Evolutionary conservation across 768 basidiomycete genomes (phyloP).

Genomic region (Russula foetens): DNA sequence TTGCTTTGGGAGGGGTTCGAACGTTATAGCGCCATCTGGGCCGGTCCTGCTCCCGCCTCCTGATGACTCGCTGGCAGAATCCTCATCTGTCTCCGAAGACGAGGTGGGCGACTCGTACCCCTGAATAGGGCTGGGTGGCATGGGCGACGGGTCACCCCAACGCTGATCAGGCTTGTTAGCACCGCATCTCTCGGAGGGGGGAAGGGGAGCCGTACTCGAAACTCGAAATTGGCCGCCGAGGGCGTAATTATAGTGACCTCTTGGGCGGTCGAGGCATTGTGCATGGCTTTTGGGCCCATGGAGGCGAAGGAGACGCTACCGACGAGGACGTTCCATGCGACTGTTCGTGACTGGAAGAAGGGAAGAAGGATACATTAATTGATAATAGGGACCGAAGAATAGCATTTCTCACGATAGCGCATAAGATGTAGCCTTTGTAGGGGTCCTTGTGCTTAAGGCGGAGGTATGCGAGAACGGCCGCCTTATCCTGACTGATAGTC

Average conservation of each 20-base stretch:
- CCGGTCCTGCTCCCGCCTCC: constrained; percentile 10
- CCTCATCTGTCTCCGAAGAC: constrained; percentile 4
- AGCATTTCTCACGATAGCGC: constrained; percentile 51
- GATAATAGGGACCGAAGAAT: neutral
- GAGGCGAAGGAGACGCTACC: constrained; percentile 75
- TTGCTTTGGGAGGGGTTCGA: constrained; percentile 57
- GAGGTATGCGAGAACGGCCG: constrained; percentile 69
- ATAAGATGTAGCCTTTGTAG: constrained; percentile 65
- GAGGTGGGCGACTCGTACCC: constrained; percentile 4
- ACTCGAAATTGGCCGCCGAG: constrained; percentile 31
- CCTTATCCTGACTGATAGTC: constrained; percentile 71
- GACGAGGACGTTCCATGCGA: constrained; percentile 64
- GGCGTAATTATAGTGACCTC: constrained; percentile 72
- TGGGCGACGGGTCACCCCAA: constrained; percentile 62
- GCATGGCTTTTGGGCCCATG: constrained; percentile 65
- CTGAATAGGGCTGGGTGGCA: constrained; percentile 37
- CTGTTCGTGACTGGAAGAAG: constrained; percentile 46
- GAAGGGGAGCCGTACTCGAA: constrained; percentile 34
- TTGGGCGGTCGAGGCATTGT: constrained; percentile 77
- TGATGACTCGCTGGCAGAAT: constrained; percentile 1
- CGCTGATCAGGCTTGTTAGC: constrained; percentile 33
- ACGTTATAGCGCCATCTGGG: constrained; percentile 33
- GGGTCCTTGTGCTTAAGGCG: constrained; percentile 76
- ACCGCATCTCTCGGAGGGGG: constrained; percentile 36
- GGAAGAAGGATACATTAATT: neutral